A percentile compares a stretch with the other conserved stretches of the same genome.
Conservation (phyloP, 352 stramenopile genomes). For the Phytopythium kandeliae region DNA sequence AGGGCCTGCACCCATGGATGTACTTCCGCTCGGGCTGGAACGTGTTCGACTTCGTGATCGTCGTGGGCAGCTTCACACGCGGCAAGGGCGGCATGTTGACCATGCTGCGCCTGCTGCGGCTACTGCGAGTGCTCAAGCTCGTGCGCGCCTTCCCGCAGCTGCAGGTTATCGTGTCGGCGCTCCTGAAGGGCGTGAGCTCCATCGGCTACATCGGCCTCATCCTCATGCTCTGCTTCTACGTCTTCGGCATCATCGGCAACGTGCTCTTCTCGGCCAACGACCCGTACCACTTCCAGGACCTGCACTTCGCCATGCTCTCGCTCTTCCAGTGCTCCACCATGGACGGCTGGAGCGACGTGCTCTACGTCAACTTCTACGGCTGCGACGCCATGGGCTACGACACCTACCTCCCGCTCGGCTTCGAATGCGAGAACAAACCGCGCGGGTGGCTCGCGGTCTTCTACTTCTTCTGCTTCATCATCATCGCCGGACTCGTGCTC, state of each 20-base stretch:
- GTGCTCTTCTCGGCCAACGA: constrained; percentile 87
- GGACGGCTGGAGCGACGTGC: constrained; percentile 87
- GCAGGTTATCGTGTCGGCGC: constrained; percentile 85
- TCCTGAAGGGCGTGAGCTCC: constrained; percentile 83
- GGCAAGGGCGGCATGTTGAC: constrained; percentile 74
- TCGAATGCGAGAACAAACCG: constrained; percentile 47
- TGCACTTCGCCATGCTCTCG: constrained; percentile 86
- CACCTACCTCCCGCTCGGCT: constrained; percentile 38
- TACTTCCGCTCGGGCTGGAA: constrained; percentile 79
- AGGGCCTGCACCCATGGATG: constrained; percentile 71
- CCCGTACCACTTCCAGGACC: constrained; percentile 83
- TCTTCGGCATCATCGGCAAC: constrained; percentile 90
- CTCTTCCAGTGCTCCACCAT: constrained; percentile 88
- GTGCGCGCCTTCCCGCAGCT: constrained; percentile 83
- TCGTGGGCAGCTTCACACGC: constrained; percentile 62
- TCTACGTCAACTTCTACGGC: constrained; percentile 90
- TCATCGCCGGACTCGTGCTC: constrained; percentile 83
- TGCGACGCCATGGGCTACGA: constrained; percentile 84
- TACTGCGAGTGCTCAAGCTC: constrained; percentile 86
- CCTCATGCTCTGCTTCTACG: constrained; percentile 87
- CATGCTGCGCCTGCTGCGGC: constrained; percentile 73
- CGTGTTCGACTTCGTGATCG: constrained; percentile 83
- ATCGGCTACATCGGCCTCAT: constrained; percentile 91
- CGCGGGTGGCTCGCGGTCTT: constrained; percentile 39
- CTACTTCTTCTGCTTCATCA: constrained; percentile 83